These are phyloP conservation scores for Panicum miliaceum DNA, from an alignment of 176 grass and related monocot genomes.

Conservation along the genomic window DNA sequence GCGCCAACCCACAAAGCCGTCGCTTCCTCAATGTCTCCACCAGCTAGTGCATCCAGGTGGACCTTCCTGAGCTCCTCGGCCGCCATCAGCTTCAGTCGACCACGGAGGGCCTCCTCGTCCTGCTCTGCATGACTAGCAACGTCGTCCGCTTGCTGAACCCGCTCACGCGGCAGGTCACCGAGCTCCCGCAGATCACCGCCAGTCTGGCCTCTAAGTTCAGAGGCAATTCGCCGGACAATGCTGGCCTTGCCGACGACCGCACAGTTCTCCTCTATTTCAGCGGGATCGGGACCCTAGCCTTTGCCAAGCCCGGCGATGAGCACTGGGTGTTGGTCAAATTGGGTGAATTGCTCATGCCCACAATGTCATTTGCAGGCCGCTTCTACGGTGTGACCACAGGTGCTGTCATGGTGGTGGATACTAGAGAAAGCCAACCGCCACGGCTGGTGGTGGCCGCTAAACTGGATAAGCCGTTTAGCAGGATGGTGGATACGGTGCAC, in stretches of 20 bases:
- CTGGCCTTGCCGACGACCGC: background rate
- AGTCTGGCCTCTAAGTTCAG: background rate
- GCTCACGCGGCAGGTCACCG: background rate
- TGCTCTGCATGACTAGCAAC: background rate
- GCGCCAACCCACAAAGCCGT: rapidly evolving
- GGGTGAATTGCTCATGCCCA: background rate
- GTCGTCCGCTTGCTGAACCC: background rate
- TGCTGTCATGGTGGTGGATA: background rate
- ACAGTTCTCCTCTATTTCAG: background rate
- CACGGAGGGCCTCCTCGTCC: background rate
- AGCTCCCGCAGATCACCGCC: background rate
- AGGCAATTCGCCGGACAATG: background rate
- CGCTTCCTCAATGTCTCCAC: background rate
- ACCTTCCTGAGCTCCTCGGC: background rate
- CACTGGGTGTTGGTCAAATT: background rate
- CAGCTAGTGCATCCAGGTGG: background rate
- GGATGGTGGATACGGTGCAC: background rate
- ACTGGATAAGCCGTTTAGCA: background rate
- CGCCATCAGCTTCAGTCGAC: background rate
- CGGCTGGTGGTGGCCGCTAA: background rate
- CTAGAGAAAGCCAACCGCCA: background rate
- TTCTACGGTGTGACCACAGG: background rate
- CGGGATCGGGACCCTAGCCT: background rate
- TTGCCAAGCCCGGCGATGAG: background rate
- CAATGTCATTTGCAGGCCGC: background rate